These are phyloP conservation scores for Xylariaceae sp. DNA, from an alignment of 2,329 filamentous ascomycete species.

Conservation along the genomic window DNA sequence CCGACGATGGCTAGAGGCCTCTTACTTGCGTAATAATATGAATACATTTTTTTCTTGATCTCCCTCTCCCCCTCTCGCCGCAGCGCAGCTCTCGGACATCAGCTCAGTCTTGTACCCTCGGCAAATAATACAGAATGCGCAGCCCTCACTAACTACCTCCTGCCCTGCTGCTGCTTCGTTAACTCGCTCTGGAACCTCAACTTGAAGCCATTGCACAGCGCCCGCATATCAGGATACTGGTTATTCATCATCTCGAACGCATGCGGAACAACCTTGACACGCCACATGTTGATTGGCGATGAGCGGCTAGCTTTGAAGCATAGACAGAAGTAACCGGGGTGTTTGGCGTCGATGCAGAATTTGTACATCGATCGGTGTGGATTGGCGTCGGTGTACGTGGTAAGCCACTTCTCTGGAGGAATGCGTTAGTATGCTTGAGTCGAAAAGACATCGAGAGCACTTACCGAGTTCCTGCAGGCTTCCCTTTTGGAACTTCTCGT, in stretches of 20 bases:
- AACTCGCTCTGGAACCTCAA: constrained; percentile 66
- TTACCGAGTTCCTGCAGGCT: constrained; percentile 80
- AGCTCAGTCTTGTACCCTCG: too few relatives aligned
- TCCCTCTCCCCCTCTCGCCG: too few relatives aligned
- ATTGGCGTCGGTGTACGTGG: constrained; percentile 93
- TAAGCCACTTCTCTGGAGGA: constrained; percentile 82
- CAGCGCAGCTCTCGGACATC: too few relatives aligned
- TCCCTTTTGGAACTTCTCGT: constrained; percentile 88
- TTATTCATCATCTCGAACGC: constrained; percentile 88
- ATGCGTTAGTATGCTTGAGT: constrained; percentile 18
- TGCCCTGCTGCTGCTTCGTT: constrained; percentile 52
- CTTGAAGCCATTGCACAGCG: constrained; percentile 97
- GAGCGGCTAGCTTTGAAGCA: constrained; percentile 89
- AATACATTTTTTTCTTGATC: too few relatives aligned
- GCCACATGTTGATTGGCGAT: constrained; percentile 71
- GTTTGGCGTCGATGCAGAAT: constrained; percentile 90
- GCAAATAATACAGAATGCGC: too few relatives aligned
- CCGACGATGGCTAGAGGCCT: too few relatives aligned
- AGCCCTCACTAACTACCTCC: constrained; percentile 14
- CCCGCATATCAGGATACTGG: constrained; percentile 90
- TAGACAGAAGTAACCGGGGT: constrained; percentile 90
- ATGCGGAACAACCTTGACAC: constrained; percentile 86
- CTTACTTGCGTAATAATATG: too few relatives aligned
- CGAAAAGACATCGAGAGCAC: constrained; percentile 31
- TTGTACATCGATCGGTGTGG: constrained; percentile 89